phyloP scores from a whole-genome alignment of 192 early-diverging fungal genomes.

The Lobulomyces angularis region DNA sequence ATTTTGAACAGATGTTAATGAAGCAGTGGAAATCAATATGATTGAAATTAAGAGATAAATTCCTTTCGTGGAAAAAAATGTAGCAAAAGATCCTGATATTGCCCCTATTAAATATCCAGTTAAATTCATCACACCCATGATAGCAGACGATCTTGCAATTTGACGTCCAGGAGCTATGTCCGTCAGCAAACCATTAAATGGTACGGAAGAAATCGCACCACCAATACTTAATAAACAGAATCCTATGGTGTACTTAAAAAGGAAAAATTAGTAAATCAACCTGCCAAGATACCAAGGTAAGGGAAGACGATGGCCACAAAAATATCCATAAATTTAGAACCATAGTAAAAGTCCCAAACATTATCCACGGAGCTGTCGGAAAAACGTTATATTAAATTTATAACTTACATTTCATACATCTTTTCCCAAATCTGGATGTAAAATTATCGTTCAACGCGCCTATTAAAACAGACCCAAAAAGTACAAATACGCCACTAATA shows the following conservation, averaged over 20 bases:
- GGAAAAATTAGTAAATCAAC: too few species aligned
- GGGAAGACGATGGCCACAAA: conserved; percentile 8
- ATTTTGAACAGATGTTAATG: neutral
- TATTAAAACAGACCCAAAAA: conserved; percentile 21
- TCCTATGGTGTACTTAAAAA: conserved; percentile 18
- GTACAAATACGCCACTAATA: conserved; percentile 15
- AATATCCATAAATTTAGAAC: conserved; percentile 14
- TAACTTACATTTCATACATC: conserved; percentile 14
- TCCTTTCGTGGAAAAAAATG: too few species aligned
- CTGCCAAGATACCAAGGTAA: too few species aligned
- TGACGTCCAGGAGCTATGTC: conserved; percentile 27
- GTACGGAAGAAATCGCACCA: conserved; percentile 19
- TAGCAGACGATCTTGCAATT: conserved; percentile 18
- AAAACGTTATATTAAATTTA: conserved; percentile 9
- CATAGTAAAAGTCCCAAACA: conserved; percentile 18
- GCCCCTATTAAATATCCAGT: conserved; percentile 24
- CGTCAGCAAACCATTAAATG: conserved; percentile 31
- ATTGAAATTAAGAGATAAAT: too few species aligned
- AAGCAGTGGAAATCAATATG: neutral
- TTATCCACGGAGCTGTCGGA: conserved; percentile 21
- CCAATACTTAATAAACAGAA: conserved; percentile 16
- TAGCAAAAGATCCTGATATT: conserved; percentile 16
- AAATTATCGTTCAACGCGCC: conserved; percentile 20
- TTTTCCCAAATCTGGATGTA: neutral
- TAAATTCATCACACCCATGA: conserved; percentile 29